These are phyloP conservation scores for Candida anglica DNA, from an alignment of 805 yeast genomes.

Conservation along the genomic window DNA sequence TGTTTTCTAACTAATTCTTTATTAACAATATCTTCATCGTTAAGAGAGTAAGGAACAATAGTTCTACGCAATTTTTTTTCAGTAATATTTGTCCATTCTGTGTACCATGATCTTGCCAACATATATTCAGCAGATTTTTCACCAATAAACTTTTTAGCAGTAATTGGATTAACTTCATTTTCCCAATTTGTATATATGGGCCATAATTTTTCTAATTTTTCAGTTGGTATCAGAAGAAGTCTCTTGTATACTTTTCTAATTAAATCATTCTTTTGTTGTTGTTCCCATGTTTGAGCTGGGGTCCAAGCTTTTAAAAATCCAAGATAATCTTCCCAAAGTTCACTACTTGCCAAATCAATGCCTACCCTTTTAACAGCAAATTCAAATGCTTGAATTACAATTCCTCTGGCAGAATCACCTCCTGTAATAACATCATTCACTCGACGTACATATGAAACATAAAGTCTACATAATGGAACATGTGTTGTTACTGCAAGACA, in stretches of 20 bases:
- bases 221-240: slow-evolving; percentile 71
- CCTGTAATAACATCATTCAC: slow-evolving; percentile 70
- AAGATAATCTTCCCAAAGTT: slow-evolving; percentile 80
- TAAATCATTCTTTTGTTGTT: slow-evolving; percentile 73
- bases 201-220: slow-evolving; percentile 77
- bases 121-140: slow-evolving; percentile 82
- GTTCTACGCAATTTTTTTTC: slow-evolving; percentile 43
- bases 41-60: slow-evolving; percentile 17
- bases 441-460: slow-evolving; percentile 73
- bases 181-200: slow-evolving; percentile 78
- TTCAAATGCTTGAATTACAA: slow-evolving; percentile 78
- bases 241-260: slow-evolving; percentile 69
- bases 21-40: slow-evolving; percentile 12
- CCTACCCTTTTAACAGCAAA: slow-evolving; percentile 79
- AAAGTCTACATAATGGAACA: slow-evolving; percentile 70
- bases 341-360: slow-evolving; percentile 64
- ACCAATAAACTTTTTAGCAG: slow-evolving; percentile 80
- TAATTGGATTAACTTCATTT: slow-evolving; percentile 63
- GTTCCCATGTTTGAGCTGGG: slow-evolving; percentile 79
- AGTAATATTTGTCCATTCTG: slow-evolving; percentile 63
- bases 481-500: slow-evolving; percentile 61
- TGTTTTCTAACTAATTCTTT: slow-evolving; percentile 32
- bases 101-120: slow-evolving; percentile 76
- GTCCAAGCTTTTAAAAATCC: slow-evolving; percentile 74
- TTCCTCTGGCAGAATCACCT: slow-evolving; percentile 73